These are phyloP conservation scores for Liriodendron chinense DNA, from an alignment of 164 flowering plant species.

Conservation along the genomic window DNA sequence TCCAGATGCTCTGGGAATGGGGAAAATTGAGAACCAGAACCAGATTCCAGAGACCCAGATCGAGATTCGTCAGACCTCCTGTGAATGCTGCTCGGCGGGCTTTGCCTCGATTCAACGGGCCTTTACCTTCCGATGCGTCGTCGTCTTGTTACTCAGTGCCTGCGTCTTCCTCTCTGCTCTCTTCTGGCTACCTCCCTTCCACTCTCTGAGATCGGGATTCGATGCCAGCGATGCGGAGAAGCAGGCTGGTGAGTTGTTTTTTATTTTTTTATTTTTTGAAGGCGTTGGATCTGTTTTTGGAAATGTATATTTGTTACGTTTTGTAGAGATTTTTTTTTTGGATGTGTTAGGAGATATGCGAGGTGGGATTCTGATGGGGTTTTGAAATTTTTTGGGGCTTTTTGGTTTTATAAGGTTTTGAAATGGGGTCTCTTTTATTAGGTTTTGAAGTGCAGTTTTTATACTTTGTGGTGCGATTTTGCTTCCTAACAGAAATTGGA, in stretches of 20 bases:
- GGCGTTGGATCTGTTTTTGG: constrained; percentile 1
- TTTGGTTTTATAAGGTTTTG: not conserved
- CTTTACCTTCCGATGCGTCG: constrained; percentile 44
- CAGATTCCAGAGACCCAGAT: constrained; percentile 12
- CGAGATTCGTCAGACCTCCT: constrained; percentile 16
- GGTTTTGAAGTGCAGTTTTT: too few species aligned
- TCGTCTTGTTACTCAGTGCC: constrained; percentile 45
- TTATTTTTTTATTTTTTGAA: not conserved
- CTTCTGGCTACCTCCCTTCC: constrained; percentile 49
- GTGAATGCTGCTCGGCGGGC: constrained; percentile 30
- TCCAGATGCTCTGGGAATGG: constrained; percentile 67
- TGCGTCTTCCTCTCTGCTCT: constrained; percentile 43
- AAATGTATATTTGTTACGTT: not conserved
- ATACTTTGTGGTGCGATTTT: not conserved
- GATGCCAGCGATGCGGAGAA: constrained; percentile 37
- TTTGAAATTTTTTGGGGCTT: not conserved
- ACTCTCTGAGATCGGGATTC: constrained; percentile 5
- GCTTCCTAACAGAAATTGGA: not conserved
- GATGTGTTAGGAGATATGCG: not conserved
- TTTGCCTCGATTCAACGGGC: constrained; percentile 15
- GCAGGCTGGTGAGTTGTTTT: constrained; percentile 34
- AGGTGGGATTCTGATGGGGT: not conserved
- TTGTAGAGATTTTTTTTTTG: not conserved
- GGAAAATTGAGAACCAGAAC: constrained; percentile 38
- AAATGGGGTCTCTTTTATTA: not conserved